phyloP scores from a whole-genome alignment of 2,329 filamentous ascomycete species.

The Didymella pomorum region DNA sequence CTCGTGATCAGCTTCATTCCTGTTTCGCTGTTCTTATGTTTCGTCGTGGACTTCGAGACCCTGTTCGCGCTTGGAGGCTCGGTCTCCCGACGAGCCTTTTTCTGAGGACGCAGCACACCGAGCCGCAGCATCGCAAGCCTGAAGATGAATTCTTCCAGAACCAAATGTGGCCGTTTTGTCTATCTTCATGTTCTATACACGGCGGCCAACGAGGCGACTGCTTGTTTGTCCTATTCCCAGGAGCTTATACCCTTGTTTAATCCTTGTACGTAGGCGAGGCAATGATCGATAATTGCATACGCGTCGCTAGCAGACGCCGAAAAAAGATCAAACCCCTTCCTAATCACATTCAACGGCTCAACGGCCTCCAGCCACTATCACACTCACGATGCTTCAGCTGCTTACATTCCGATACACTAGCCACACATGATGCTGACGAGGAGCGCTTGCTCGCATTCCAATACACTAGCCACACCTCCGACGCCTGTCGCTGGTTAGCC shows the following conservation, averaged over 20 bases:
- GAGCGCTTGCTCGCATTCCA: background rate
- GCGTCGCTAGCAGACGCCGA: background rate
- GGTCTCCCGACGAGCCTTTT: too few relatives aligned
- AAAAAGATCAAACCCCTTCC: background rate
- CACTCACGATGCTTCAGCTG: background rate
- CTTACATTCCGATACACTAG: background rate
- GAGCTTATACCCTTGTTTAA: constrained; percentile 23
- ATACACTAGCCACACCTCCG: background rate
- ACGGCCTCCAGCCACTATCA: background rate
- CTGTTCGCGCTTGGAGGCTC: background rate
- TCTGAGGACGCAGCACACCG: too few relatives aligned
- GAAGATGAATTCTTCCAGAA: background rate
- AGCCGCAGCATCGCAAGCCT: background rate
- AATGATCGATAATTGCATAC: background rate
- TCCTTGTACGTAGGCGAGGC: background rate
- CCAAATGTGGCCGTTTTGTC: background rate
- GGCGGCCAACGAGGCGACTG: background rate
- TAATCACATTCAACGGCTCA: background rate
- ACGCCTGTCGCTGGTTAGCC: background rate
- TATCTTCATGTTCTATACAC: background rate
- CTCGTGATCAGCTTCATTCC: constrained; percentile 5
- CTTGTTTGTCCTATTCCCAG: background rate
- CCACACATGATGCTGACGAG: background rate
- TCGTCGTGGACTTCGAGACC: background rate
- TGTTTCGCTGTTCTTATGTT: background rate